Evolutionary conservation across 1,139 yeast genomes (phyloP).

Genomic region (Suhomyces bribrorum): DNA sequence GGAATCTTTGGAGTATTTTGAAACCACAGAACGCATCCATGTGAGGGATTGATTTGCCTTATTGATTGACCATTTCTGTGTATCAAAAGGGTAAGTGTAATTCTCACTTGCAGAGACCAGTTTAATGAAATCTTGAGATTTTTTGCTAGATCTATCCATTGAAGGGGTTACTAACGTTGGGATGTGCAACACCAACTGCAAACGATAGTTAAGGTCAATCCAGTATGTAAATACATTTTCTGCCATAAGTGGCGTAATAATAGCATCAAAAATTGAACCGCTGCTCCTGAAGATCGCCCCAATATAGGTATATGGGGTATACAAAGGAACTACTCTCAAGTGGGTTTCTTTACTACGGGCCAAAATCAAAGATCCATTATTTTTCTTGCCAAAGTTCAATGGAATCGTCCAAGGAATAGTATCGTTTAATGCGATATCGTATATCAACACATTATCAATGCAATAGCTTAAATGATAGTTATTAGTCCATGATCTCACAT

Average conservation of each 20-base stretch:
- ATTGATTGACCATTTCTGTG: slow-evolving; percentile 1
- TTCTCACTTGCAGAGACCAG: slow-evolving; percentile 23
- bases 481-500: slow-evolving; percentile 15
- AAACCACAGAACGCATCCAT: background rate
- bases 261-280: background rate
- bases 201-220: slow-evolving; percentile 28
- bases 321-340: slow-evolving; percentile 25
- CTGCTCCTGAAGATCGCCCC: slow-evolving; percentile 24
- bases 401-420: slow-evolving; percentile 16
- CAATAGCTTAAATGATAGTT: slow-evolving; percentile 31
- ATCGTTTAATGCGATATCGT: slow-evolving; percentile 19
- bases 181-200: slow-evolving; percentile 26
- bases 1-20: background rate
- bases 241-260: slow-evolving; percentile 29
- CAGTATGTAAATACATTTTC: slow-evolving; percentile 28
- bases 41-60: background rate
- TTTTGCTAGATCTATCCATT: slow-evolving; percentile 22
- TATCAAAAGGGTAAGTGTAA: slow-evolving; percentile 16
- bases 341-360: slow-evolving; percentile 30
- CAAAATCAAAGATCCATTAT: slow-evolving; percentile 11
- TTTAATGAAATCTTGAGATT: slow-evolving; percentile 20
- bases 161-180: slow-evolving; percentile 36
- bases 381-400: slow-evolving; percentile 1
- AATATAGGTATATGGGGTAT: slow-evolving; percentile 27
- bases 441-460: slow-evolving; percentile 31